These are phyloP conservation scores for Cercospora sp. DNA, from an alignment of 2,329 filamentous ascomycete genomes.

Conservation along the genomic window DNA sequence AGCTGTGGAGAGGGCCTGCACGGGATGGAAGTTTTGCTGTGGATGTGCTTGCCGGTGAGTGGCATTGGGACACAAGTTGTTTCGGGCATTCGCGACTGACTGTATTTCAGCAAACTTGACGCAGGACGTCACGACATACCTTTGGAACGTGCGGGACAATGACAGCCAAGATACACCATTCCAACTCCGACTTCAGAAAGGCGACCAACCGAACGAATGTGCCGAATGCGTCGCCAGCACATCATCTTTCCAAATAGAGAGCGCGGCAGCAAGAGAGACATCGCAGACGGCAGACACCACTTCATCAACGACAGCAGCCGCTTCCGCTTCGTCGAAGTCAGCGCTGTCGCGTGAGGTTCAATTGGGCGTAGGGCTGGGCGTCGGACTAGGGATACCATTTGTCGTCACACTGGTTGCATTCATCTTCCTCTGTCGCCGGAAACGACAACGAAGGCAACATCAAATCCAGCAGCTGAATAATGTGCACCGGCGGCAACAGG, in stretches of 20 bases:
- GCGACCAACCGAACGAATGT: constrained; percentile 17
- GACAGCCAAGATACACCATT: background rate
- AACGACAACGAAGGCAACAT: constrained; percentile 12
- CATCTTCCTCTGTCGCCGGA: constrained; percentile 4
- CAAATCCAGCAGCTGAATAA: constrained; percentile 13
- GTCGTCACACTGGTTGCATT: constrained; percentile 7
- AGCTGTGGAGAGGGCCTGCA: constrained; percentile 20
- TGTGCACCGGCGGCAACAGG: constrained; percentile 2
- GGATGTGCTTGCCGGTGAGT: constrained; percentile 23
- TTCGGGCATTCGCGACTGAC: background rate
- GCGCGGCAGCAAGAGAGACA: background rate
- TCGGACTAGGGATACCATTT: constrained; percentile 14
- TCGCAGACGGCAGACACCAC: background rate
- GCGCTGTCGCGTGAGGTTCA: constrained; percentile 9
- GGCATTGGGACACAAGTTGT: background rate
- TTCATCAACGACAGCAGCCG: background rate
- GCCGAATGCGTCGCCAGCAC: constrained; percentile 14
- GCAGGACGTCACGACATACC: constrained; percentile 13
- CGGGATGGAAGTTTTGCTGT: constrained; percentile 21
- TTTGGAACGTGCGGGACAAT: constrained; percentile 8
- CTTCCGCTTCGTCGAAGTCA: background rate
- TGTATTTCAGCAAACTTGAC: constrained; percentile 10
- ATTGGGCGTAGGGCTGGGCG: constrained; percentile 16
- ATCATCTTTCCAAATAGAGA: constrained; percentile 4
- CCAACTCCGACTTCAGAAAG: constrained; percentile 20